Percentiles rank a stretch among this genome's conserved stretches.
phyloP scores from a whole-genome alignment of 1,284 basidiomycete species.

The Schizopora paradoxa region DNA sequence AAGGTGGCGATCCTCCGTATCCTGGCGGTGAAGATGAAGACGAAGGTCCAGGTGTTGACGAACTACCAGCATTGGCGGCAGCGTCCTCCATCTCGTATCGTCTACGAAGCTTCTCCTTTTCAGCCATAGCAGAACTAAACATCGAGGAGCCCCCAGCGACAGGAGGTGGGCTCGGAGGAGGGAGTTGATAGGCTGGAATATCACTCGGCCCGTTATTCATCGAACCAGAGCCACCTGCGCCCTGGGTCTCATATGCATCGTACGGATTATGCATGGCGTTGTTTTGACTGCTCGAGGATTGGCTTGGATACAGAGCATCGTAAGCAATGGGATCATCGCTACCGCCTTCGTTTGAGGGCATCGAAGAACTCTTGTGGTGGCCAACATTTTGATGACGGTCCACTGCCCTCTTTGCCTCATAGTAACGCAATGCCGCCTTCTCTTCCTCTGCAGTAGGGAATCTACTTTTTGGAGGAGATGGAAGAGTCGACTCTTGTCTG shows the following conservation, averaged over 20 bases:
- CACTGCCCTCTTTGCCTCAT: slow-evolving; percentile 67
- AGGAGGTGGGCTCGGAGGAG: slow-evolving; percentile 30
- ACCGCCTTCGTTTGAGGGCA: too few relatives aligned
- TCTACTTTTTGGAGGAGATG: slow-evolving; percentile 14
- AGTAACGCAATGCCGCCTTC: slow-evolving; percentile 66
- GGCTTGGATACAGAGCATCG: slow-evolving; percentile 48
- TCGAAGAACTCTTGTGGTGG: slow-evolving; percentile 25
- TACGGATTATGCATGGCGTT: too few relatives aligned
- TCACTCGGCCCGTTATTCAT: background rate
- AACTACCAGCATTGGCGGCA: slow-evolving; percentile 21
- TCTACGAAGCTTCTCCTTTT: slow-evolving; percentile 47
- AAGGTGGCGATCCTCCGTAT: slow-evolving; percentile 14
- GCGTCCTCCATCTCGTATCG: slow-evolving; percentile 49
- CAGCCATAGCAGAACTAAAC: slow-evolving; percentile 30
- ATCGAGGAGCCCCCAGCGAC: background rate
- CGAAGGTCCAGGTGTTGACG: slow-evolving; percentile 14
- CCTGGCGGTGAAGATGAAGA: slow-evolving; percentile 12
- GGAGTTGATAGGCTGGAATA: slow-evolving; percentile 32
- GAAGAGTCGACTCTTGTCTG: slow-evolving; percentile 19
- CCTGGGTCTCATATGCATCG: background rate
- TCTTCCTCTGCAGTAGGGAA: slow-evolving; percentile 43
- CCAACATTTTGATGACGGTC: slow-evolving; percentile 41
- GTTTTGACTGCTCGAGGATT: slow-evolving; percentile 20
- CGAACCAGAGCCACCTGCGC: background rate
- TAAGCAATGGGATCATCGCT: slow-evolving; percentile 42